Percentiles rank a stretch among this genome's conserved stretches.
phyloP scores from a whole-genome alignment of 208 protist species.

The Crithidia thermophila region DNA sequence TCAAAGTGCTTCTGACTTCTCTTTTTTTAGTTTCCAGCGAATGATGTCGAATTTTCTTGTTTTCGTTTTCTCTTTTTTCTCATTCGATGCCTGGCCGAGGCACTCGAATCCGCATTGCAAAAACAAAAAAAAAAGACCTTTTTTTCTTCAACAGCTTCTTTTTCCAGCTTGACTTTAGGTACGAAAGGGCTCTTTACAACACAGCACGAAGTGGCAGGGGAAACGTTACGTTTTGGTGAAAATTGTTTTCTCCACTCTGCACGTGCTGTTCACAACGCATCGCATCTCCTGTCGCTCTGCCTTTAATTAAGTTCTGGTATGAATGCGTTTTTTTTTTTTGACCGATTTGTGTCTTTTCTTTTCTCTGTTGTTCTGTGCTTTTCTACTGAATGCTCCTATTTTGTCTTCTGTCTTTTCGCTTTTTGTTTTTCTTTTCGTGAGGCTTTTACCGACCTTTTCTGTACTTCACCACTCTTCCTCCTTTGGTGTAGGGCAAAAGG shows the following conservation, averaged over 20 bases:
- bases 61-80: background rate
- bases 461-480: no score
- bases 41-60: background rate
- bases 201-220: no score
- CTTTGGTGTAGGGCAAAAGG: no score
- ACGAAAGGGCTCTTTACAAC: no score
- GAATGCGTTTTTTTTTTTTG: background rate
- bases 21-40: background rate
- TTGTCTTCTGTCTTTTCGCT: slow-evolving; percentile 15
- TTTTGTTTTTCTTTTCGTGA: slow-evolving; percentile 19
- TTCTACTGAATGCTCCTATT: no score
- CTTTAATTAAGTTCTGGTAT: no score
- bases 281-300: background rate
- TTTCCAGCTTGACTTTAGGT: background rate
- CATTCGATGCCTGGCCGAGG: background rate
- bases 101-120: background rate
- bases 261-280: slow-evolving; percentile 12
- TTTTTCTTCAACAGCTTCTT: background rate
- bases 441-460: no score
- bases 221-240: no score
- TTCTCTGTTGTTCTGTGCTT: background rate
- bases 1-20: background rate
- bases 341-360: background rate
- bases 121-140: background rate
- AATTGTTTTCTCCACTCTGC: no score